These are phyloP conservation scores for Cladosporium halotolerans DNA, from an alignment of 2,329 filamentous ascomycete genomes.

Conservation along the genomic window DNA sequence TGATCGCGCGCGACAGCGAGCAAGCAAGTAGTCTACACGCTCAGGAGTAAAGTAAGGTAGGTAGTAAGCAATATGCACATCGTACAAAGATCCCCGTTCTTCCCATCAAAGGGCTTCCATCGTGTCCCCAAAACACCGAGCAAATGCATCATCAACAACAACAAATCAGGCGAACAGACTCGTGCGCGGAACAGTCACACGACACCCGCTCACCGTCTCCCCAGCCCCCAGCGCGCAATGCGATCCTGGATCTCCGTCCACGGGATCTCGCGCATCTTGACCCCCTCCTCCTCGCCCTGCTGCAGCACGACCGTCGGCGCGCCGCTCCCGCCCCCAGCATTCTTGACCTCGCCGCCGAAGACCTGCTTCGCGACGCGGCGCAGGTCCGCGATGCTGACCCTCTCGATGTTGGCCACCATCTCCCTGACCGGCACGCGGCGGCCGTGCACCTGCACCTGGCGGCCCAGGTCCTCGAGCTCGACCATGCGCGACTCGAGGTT, in stretches of 20 bases:
- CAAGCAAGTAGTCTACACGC: too few relatives aligned
- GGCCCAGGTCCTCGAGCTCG: constrained; percentile 88
- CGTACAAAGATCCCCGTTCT: too few relatives aligned
- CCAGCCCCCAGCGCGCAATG: constrained; percentile 78
- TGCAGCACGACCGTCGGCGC: constrained; percentile 91
- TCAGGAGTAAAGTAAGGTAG: too few relatives aligned
- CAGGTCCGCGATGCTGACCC: constrained; percentile 71
- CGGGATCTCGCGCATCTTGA: constrained; percentile 60
- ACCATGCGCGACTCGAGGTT: constrained; percentile 97
- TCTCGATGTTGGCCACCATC: constrained; percentile 85
- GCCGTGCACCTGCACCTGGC: constrained; percentile 95
- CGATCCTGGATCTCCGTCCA: constrained; percentile 89
- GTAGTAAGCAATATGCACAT: too few relatives aligned
- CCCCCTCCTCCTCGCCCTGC: constrained; percentile 71
- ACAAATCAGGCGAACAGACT: not conserved
- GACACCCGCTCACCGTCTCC: constrained; percentile 40
- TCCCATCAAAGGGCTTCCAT: too few relatives aligned
- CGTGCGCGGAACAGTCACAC: not conserved
- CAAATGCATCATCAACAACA: not conserved
- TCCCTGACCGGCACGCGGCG: constrained; percentile 84
- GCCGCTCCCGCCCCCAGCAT: constrained; percentile 71
- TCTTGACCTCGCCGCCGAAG: constrained; percentile 69
- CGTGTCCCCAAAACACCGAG: not conserved
- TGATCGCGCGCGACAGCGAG: too few relatives aligned
- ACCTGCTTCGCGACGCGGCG: constrained; percentile 73